Evolutionary conservation across 257 asterid species (phyloP).

Genomic region (Solanum tarapatanum): DNA sequence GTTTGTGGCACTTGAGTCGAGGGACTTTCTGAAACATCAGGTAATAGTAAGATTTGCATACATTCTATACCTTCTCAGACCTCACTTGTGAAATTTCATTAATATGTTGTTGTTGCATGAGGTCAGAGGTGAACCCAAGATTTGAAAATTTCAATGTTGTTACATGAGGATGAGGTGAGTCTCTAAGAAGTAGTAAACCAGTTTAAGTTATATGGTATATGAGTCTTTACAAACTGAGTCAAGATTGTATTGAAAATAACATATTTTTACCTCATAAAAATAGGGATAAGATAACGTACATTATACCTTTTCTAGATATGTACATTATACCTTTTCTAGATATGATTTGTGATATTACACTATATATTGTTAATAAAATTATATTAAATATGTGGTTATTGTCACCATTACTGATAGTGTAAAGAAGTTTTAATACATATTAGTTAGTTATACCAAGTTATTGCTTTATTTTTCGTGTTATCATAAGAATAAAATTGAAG

Average conservation of each 20-base stretch:
- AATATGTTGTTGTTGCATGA: too few relatives aligned
- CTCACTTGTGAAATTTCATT: too few relatives aligned
- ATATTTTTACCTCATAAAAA: not conserved
- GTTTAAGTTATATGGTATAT: not conserved
- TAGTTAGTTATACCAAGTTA: not conserved
- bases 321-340: too few relatives aligned
- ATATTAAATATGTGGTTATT: too few relatives aligned
- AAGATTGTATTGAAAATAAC: not conserved
- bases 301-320: not conserved
- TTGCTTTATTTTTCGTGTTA: not conserved
- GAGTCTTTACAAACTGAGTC: too few relatives aligned
- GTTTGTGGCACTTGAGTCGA: too few relatives aligned
- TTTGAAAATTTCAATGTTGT: fast-evolving
- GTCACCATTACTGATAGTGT: not conserved
- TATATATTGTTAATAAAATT: too few relatives aligned
- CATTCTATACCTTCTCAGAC: fast-evolving
- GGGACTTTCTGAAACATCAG: fast-evolving
- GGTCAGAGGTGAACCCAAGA: fast-evolving
- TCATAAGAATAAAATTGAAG: not conserved
- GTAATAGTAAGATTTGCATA: fast-evolving
- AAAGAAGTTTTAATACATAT: not conserved
- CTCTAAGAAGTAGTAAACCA: not conserved
- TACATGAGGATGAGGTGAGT: not conserved
- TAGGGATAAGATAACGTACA: too few relatives aligned
- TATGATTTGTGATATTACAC: not conserved